Evolutionary conservation across 768 basidiomycete species (phyloP), one percentile per base, ranked within the genome.

Genomic region (Collybia sordida): DNA sequence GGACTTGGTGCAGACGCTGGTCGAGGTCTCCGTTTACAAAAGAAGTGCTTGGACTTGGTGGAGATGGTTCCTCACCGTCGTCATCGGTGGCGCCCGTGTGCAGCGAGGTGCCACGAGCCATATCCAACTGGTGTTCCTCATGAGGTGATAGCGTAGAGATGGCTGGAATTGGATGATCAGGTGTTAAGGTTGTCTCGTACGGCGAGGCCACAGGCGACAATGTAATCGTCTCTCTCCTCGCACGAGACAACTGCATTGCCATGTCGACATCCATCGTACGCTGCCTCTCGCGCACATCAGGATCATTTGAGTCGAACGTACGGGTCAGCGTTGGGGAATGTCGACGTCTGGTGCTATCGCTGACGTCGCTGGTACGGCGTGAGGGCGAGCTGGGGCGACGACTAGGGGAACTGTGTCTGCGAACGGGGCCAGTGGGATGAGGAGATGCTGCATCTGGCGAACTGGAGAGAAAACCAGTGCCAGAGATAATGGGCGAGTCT

Each of bases 211-310:
- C 64, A 44, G 72, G 61, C 54, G 74, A 63, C 12, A 65, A 53
- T 3, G 71, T 65, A 6, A 82, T 59, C 0, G 86, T 86, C 44
- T 83, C 83, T 52, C 85, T 74, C 18, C 90, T 79, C 1, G 87
- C 88, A 18, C 81, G 76, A 19, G 86, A 88, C 36, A 88, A 79
- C 25, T 88, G 86, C 63, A 90, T 79, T 46, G 89, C 91, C 88
- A 93, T 92, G 60, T 95, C 93, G 0, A 90, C 90, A 60, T 98
- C 95, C 86, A 97, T 90, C 5, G 91, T 85, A 28, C 89, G 81
- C 73, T 98, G 94, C 17, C 94, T 83, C 66, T 97, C 93, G 47
- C 85, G 75, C 17, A 82, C 82, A 46, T 89, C 81, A 0, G 87
- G 83, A 61, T 90, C 86, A 71, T 85, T 77, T 8, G 77, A 80